Evolutionary conservation across 2,329 filamentous ascomycete genomes (phyloP).

Genomic region (Exophiala xenobiotica): DNA sequence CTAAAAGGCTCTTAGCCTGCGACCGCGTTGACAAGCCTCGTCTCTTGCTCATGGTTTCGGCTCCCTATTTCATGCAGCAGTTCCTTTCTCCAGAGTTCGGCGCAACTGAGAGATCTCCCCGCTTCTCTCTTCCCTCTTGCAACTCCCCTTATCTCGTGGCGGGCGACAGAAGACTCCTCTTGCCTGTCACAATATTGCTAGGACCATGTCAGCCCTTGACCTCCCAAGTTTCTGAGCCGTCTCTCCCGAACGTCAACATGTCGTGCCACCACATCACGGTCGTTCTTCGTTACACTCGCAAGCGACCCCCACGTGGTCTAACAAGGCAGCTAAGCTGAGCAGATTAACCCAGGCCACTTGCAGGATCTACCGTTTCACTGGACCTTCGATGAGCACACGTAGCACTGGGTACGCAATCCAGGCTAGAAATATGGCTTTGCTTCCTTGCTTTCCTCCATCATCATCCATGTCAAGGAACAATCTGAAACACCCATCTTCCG

Average conservation of each 20-base stretch:
- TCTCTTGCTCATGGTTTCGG: background rate
- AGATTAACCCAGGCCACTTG: conserved; percentile 16
- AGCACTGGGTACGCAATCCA: background rate
- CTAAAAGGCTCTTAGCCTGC: background rate
- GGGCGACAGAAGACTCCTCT: background rate
- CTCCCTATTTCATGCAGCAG: background rate
- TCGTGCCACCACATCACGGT: background rate
- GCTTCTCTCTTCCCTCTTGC: background rate
- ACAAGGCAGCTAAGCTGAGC: background rate
- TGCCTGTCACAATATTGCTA: conserved; percentile 1
- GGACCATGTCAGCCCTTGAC: background rate
- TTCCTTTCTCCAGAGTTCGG: background rate
- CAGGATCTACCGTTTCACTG: conserved; percentile 21
- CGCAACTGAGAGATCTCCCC: no score
- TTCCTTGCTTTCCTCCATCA: background rate
- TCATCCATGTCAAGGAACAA: background rate
- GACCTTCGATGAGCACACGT: conserved; percentile 1
- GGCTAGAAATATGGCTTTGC: background rate
- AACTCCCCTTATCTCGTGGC: background rate
- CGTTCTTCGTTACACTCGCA: background rate
- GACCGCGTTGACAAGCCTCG: background rate
- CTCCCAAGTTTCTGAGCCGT: background rate
- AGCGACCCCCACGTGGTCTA: conserved; percentile 1
- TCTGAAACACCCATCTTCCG: background rate
- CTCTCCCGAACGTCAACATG: background rate